Evolutionary conservation across 1,284 basidiomycete genomes (phyloP), one percentile per base, ranked within the genome.

Genomic region (Melampsora americana): DNA sequence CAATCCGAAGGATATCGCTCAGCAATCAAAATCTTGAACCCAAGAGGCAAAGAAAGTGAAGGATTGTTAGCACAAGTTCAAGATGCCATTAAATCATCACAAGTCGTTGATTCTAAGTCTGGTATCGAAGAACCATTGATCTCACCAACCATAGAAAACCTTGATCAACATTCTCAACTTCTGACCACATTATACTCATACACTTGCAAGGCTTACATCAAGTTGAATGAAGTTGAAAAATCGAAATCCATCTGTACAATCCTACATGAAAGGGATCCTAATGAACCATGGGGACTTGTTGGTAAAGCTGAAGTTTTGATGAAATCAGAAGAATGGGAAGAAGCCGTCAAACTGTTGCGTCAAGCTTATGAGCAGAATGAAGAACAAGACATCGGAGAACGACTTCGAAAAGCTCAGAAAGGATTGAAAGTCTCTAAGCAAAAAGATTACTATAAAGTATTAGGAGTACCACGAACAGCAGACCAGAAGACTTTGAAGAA

Each of bases 401-500:
- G 90, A 26, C 83, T 97, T 66, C 87, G 89, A 79, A 91, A 89
- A 82, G 94, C 95, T 0, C 92, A 96, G 82, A 88, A 89, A 77
- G 84, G 93, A 62, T 84, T 96, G 77, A 98, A 97, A 83, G 91
- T 93, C 82, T 91, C 90, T 75, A 91, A 90, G 81, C 88, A 89
- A 80, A 98, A 98, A 85, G 95, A 97, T 81, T 97, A 98, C 82
- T 98, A 98, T 86, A 97, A 97, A 84, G 83, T 97, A 14, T 85
- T 98, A 0, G 92, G 89, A 9, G 93, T 98, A 0, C 81, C 85
- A 20, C 86, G 93, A 5, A 92, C 94, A 81, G 95, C 93, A 0
- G 92, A 95, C 80, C 83, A 85, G 42, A 87, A 87, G 80, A 90
- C 91, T 1, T 95, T 98, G 85, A 96, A 96, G 86, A 94, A 94